Evolutionary conservation across 1,284 basidiomycete genomes (phyloP), one percentile per base, ranked within the genome.

Genomic region (Schizophyllum amplum): DNA sequence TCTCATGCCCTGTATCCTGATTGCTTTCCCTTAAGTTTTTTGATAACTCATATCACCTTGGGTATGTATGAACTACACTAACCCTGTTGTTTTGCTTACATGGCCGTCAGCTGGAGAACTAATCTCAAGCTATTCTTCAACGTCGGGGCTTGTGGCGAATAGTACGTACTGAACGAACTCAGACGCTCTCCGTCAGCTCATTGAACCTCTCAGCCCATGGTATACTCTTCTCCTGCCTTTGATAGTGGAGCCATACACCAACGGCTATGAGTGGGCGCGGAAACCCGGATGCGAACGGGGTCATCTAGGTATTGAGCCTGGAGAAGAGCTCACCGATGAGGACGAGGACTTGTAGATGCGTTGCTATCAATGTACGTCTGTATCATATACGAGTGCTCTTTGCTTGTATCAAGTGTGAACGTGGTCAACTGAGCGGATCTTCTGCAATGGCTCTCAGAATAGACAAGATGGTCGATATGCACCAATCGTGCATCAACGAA

Each of bases 121-220:
- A 98, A 99, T 67, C 71, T 98, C 4, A 70, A 83, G 61, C 68
- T 94, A 24, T 97, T 97, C 69, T 98, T 98, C 75, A 97, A 98
- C 65, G 66, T 95, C 27, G 91, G 92, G 11, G 73, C 77, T 15
- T 78, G 79, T 15, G 86, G 89, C 72, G 48, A 50, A 21, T 92
- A 93, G 91, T 95, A 68, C 64, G 90, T 81, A 5, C 15, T 24
- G 21, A 50, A n/a, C 33, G 2, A 13, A 4, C 9, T 1, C 21
- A n/a, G n/a, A n/a, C 27, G 33, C 4, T 25, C 47, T 24, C 22
- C 42, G 24, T 57, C 17, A 51, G 27, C 24, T n/a, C 52, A 13
- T 46, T 21, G 20, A 24, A 20, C n/a, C 54, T 6, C 26, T 11
- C 60, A 94, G 91, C 67, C 81, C 90, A 0, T 70, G 80, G 51